phyloP scores from a whole-genome alignment of 345 rosid species.

The Melaleuca alternifolia region DNA sequence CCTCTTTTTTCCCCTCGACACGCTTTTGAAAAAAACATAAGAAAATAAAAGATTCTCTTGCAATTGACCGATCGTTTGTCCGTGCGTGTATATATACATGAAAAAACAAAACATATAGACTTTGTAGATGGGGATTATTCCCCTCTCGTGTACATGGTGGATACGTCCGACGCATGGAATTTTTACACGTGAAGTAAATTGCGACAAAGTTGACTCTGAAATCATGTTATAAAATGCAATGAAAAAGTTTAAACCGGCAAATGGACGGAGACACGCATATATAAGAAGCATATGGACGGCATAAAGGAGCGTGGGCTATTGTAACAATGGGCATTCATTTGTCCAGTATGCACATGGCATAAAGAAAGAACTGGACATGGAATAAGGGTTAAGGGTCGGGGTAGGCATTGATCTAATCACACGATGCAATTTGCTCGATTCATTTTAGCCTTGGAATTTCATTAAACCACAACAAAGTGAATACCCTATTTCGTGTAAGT shows the following conservation, averaged over 20 bases:
- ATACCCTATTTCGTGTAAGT: neutral
- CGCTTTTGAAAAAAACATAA: neutral
- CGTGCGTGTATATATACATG: too few relatives aligned
- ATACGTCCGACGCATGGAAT: fast-evolving
- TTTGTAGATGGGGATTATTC: too few relatives aligned
- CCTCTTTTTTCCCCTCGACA: neutral
- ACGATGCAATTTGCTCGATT: neutral
- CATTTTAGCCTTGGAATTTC: neutral
- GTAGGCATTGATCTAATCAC: neutral
- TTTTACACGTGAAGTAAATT: neutral
- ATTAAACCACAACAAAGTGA: neutral
- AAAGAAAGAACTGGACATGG: neutral
- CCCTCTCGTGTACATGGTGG: fast-evolving
- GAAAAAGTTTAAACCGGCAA: fast-evolving
- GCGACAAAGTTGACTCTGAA: neutral
- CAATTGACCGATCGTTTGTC: too few relatives aligned
- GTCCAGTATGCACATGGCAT: fast-evolving
- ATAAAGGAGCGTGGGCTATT: too few relatives aligned
- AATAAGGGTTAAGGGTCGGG: fast-evolving
- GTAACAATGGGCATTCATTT: neutral
- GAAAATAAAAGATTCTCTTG: too few relatives aligned
- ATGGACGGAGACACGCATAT: fast-evolving
- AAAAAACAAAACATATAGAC: too few relatives aligned
- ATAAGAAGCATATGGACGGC: neutral
- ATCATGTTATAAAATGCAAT: fast-evolving